Percentiles rank a stretch among this genome's conserved stretches.
Evolutionary conservation across 371 early-diverging fungal species (phyloP).

Genomic region (Chytridium lagenaria): DNA sequence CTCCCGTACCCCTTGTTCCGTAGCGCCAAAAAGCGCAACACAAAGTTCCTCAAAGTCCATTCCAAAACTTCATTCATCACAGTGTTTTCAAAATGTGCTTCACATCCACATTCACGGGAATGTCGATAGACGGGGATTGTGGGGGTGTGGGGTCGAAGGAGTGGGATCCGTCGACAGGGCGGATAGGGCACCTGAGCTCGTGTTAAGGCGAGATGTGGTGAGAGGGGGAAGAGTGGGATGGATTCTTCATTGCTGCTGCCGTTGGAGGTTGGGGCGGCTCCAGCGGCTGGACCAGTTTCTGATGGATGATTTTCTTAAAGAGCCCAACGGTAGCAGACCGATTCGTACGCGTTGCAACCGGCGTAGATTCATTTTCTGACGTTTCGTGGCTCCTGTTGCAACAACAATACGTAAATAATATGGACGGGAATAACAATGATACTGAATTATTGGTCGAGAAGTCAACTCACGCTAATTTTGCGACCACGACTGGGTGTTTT

Average conservation of each 20-base stretch:
- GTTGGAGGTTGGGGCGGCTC: too few species aligned
- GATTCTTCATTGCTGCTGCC: neutral
- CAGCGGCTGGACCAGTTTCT: neutral
- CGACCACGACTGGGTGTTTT: too few species aligned
- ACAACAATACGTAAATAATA: too few species aligned
- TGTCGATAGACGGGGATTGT: neutral
- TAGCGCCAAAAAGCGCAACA: constrained; percentile 13
- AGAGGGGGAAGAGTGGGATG: neutral
- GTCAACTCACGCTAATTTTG: too few species aligned
- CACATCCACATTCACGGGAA: constrained; percentile 23
- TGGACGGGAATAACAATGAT: too few species aligned
- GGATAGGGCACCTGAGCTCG: neutral
- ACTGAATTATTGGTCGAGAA: too few species aligned
- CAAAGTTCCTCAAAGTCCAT: constrained; percentile 26
- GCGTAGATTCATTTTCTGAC: neutral
- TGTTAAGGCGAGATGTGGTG: neutral
- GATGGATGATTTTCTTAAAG: constrained; percentile 2
- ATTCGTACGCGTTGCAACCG: neutral
- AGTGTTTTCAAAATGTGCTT: constrained; percentile 22
- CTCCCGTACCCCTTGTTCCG: neutral
- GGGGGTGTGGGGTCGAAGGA: too few species aligned
- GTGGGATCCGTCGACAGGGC: neutral
- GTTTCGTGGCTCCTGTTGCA: neutral
- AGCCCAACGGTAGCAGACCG: constrained; percentile 16
- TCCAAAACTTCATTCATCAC: constrained; percentile 17